These are phyloP conservation scores for Pseudofabraea citricarpa DNA, from an alignment of 2,329 filamentous ascomycete genomes.

Conservation along the genomic window DNA sequence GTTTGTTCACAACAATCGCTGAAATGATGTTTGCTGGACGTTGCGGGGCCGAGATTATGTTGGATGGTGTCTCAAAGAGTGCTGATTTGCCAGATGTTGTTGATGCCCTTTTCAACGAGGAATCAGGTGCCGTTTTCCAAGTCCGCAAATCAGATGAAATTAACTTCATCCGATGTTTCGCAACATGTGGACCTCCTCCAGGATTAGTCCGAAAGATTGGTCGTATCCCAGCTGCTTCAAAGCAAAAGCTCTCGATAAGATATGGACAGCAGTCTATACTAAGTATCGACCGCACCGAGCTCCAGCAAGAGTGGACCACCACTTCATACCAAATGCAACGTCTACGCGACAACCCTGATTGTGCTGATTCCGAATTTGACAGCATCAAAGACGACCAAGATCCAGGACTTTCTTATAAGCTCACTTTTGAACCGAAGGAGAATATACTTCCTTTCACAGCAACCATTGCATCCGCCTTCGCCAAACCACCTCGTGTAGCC, in stretches of 20 bases:
- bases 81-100: conserved; percentile 58
- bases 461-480: conserved; percentile 46
- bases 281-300: conserved; percentile 61
- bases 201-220: conserved; percentile 83
- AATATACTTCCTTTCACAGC: conserved; percentile 63
- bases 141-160: conserved; percentile 79
- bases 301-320: conserved; percentile 84
- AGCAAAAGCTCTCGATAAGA: conserved; percentile 73
- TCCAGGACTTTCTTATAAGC: conserved; percentile 78
- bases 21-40: conserved; percentile 99
- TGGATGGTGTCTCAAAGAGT: conserved; percentile 67
- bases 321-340: conserved; percentile 92
- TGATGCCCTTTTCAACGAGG: conserved; percentile 88
- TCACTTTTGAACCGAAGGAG: conserved; percentile 73
- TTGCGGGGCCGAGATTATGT: conserved; percentile 78
- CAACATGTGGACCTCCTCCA: conserved; percentile 78
- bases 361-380: conserved; percentile 78
- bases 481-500: conserved; percentile 68
- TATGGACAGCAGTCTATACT: conserved; percentile 66
- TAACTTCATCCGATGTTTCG: conserved; percentile 84
- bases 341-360: conserved; percentile 80
- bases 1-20: conserved; percentile 80
- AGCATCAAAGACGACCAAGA: conserved; percentile 71
- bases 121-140: conserved; percentile 94
- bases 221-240: conserved; percentile 60